Evolutionary conservation across 768 basidiomycete species (phyloP), one percentile per base, ranked within the genome.

Genomic region (Collybia sp.): DNA sequence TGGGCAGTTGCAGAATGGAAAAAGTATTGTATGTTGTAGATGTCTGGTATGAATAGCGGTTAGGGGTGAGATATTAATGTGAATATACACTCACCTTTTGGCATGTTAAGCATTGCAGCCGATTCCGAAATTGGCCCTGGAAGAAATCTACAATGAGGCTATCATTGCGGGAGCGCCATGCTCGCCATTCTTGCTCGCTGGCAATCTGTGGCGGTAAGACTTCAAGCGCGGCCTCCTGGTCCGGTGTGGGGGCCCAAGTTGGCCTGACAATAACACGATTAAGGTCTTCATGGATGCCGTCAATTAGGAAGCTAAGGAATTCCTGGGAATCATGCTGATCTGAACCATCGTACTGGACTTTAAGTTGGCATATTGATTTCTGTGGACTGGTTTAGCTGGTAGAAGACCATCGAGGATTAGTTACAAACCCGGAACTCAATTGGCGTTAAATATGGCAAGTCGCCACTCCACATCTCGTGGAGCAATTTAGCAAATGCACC

Each of bases 301-400:
- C 96, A 45, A 99, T 74, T 19, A 99, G 75, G 71, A 95, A 94
- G 17, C 83, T 88, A 34, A 99, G 72, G 64, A 98, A 96, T 66
- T 99, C 95, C 64, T 98, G 96, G 16, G 93, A 93, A 65, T 99
- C 95, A 56, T 99, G 95, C 61, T 99, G 95, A 54, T 93, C 85
- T 12, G 82, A 76, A 2, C 90, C 91, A 30, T 80, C 77, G 63
- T 95, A 96, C 60, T 90, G 87, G 6, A 73, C 65, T 50, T 73
- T 66, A 68, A 88, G 60, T 75, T 79, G 46, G 72, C 62, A 69
- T 42, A 67, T 60, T 19, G 59, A 67, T 58, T 61, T 64, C 76
- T 77, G 49, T 8, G 39, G 40, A 31, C 13, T 18, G 6, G n/a
- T 41, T 34, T 19, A 44, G 43, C 12, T 39, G 25, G 19, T 12